Percentiles rank a stretch among this genome's conserved stretches.
Conservation (phyloP, 164 flowering plant species). For the Chimonanthus praecox region DNA sequence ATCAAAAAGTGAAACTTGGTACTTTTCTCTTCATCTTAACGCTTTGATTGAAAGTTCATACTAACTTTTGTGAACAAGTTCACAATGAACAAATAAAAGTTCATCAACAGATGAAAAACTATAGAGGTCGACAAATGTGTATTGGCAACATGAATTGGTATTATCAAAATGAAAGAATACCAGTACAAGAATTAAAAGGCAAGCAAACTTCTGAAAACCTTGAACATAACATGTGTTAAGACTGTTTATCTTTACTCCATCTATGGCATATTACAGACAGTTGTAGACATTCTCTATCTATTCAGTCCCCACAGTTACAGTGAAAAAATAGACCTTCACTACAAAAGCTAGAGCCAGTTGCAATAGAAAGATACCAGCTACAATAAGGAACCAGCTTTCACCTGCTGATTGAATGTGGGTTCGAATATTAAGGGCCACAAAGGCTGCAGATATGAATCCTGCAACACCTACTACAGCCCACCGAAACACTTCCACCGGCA, state of each 20-base stretch:
- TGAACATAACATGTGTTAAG: not conserved
- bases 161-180: not conserved
- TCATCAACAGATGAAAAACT: no score
- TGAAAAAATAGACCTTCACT: slow-evolving; percentile 80
- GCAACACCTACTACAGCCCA: slow-evolving; percentile 96
- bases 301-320: slow-evolving; percentile 41
- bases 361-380: slow-evolving; percentile 78
- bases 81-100: no score
- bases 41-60: no score
- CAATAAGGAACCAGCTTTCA: slow-evolving; percentile 90
- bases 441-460: slow-evolving; percentile 93
- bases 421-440: slow-evolving; percentile 85
- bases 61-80: no score
- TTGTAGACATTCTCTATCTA: not conserved
- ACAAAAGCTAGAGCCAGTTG: slow-evolving; percentile 81
- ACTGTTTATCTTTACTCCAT: not conserved
- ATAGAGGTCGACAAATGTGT: no score
- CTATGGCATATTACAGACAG: not conserved
- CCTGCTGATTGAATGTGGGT: slow-evolving; percentile 91
- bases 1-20: no score
- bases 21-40: no score
- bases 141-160: no score
- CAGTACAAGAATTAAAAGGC: not conserved
- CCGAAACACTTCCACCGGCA: slow-evolving; percentile 73
- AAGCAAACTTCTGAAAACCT: no score